These are phyloP conservation scores for Hura crepitans DNA, from an alignment of 441 rosid species.

Conservation along the genomic window DNA sequence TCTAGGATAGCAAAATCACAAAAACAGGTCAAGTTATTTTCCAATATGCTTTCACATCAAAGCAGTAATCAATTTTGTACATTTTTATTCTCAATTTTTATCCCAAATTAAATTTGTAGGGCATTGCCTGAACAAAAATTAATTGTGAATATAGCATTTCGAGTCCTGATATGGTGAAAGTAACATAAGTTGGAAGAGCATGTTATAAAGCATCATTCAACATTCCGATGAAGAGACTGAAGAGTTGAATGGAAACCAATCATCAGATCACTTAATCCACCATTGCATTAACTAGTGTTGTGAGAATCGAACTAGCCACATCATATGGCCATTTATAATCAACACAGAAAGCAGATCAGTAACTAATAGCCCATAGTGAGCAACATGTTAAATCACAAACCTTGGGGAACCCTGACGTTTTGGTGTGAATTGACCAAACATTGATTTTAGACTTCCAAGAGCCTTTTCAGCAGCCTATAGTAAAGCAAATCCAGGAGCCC, in stretches of 20 bases:
- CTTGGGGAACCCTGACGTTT: slow-evolving; percentile 80
- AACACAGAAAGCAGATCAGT: neutral
- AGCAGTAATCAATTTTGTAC: neutral
- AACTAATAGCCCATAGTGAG: neutral
- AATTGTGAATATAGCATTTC: neutral
- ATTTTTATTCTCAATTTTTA: neutral
- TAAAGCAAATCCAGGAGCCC: slow-evolving; percentile 20
- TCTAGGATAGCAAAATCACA: neutral
- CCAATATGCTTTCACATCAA: slow-evolving; percentile 8
- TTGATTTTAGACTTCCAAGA: slow-evolving; percentile 58
- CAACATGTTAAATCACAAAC: slow-evolving; percentile 40
- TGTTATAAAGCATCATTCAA: neutral
- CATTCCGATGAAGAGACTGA: neutral
- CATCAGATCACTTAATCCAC: neutral
- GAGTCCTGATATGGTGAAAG: neutral
- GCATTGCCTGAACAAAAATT: neutral
- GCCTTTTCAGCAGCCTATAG: slow-evolving; percentile 94
- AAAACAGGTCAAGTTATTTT: neutral
- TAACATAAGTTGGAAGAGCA: neutral
- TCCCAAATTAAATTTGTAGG: neutral
- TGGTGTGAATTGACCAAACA: slow-evolving; percentile 55
- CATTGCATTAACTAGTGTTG: neutral
- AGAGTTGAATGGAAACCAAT: neutral
- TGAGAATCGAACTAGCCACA: neutral
- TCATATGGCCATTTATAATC: neutral